Base-by-base conservation (phyloP, 2,329 filamentous ascomycete genomes). In the Fulvia fulva region DNA sequence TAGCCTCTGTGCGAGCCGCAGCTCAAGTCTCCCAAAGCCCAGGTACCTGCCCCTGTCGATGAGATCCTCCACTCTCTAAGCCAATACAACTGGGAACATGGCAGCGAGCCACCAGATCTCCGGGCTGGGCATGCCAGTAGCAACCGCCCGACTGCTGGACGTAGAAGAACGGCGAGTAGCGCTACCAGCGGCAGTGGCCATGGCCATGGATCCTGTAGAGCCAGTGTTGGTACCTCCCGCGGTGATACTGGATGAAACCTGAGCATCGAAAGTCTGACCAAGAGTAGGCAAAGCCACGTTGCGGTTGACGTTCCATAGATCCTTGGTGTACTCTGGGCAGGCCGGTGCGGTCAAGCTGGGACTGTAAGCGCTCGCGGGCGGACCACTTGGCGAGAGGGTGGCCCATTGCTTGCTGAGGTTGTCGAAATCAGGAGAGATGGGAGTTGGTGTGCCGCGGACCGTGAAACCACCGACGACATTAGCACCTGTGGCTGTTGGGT, bases 331-430 rank as follows among this genome's bases (percentile, higher is more conserved):
- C 1, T 80, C 76, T 7, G 91, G 91, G 73, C 91, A 96, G 2
- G 81, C 76, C 2, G 87, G 84, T 1, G 87, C 83, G 1, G 83
- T 84, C 9, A 79, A 77, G 1, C 76, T 80, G 5, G 86, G 79
- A 22, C 82, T 81, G 75, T 95, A 95, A 26, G 82, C 81, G 1
- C 83, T 81, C 53, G 81, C 81, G 44, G 81, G 80, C 44, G 93
- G 81, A 32, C 90, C 88, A 0, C 84, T 84, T 0, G 91, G 90
- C 7, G 77, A 82, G 54, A 90, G 76, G 3, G 83, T 87, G 6
- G 85, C 85, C 91, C 91, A 96, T 65, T 90, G 86, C 26, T 77
- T 80, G 76, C 87, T 85, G 59, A 96, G 81, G 71, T 94, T 94
- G 66, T 78, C 71, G 71, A 93, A 96, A 71, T 96, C 91, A 0